Base-by-base conservation (phyloP, 129 eudicot species). In the Smallanthus sonchifolius region DNA sequence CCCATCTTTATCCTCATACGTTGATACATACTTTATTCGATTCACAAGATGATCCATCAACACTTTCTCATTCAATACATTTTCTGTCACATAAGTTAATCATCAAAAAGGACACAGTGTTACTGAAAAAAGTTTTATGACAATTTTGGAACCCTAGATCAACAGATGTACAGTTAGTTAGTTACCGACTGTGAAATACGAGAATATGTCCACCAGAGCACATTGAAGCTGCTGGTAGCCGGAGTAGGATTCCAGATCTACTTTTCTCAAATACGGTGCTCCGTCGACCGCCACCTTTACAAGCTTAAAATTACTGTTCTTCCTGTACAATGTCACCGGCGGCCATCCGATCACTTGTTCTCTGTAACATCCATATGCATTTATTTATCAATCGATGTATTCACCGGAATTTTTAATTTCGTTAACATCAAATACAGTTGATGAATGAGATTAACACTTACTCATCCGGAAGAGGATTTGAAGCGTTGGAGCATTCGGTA, bases 201-300 rank as follows among this genome's bases (percentile, higher is more conserved):
- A 73, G 75, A 85, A 92, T 92, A 89, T 76, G 10, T 85, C 79
- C 72, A 80, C 84, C 35, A 92, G 59, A 6, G 80, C 93, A 69
- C 74, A 82, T 79, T 87, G 73, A 32, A 92, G 83, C 30, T 89
- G 75, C n/a, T 80, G 79, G 71, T 92, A 92, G 56, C 81, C 74
- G 44, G 32, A 9, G 79, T 83, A 92, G n/a, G 81, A 81, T 63
- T 89, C 87, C 59, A 92, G 78, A 78, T 92, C 89, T 20, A 92
- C 82, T 76, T 92, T 92, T 74, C 97, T 85, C 13, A 92, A 20
- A 79, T 85, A 92, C 1, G 97, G 97, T 57, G 96, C 94, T 77
- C 97, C 97, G 75, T 92, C 97, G 5, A 89, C 94, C 4, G 87
- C 96, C 82, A 92, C 97, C 76, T 92, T 92, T 81, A 92, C 97